Evolutionary conservation across 2,329 filamentous ascomycete genomes (phyloP).

Genomic region (Aspergillus ibericus): DNA sequence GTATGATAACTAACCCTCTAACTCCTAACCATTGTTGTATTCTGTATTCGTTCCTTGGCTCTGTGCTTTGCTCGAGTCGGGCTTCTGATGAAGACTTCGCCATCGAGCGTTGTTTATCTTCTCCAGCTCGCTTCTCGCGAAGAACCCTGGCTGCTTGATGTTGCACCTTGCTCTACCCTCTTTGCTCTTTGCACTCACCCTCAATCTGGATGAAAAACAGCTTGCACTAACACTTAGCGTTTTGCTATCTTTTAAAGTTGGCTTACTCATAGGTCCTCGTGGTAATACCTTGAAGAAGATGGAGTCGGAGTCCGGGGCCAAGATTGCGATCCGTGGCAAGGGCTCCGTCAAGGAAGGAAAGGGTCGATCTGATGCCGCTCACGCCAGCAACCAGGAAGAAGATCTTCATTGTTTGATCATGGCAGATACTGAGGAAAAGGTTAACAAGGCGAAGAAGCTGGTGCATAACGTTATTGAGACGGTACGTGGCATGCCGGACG

Average conservation of each 20-base stretch:
- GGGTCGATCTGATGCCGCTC: conserved; percentile 95
- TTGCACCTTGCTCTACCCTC: conserved; percentile 10
- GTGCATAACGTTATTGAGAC: conserved; percentile 99
- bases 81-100: conserved; percentile 36
- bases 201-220: conserved; percentile 33
- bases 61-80: conserved; percentile 47
- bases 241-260: conserved; percentile 77
- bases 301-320: conserved; percentile 94
- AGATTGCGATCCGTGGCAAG: conserved; percentile 99
- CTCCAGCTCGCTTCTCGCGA: conserved; percentile 45
- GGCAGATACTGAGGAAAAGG: conserved; percentile 99
- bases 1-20: conserved; percentile 99
- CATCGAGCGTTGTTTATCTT: conserved; percentile 30
- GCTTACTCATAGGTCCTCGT: conserved; percentile 99
- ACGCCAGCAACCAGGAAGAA: conserved; percentile 99
- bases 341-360: conserved; percentile 99
- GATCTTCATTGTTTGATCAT: conserved; percentile 99
- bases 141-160: conserved; percentile 33
- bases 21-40: conserved; percentile 64
- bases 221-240: conserved; percentile 87
- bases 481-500: conserved; percentile 48
- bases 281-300: conserved; percentile 99
- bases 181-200: conserved; percentile 26
- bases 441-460: conserved; percentile 97
- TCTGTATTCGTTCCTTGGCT: conserved; percentile 41